Base-by-base conservation (phyloP, 208 protist genomes). In the Acanthamoeba castellanii region DNA sequence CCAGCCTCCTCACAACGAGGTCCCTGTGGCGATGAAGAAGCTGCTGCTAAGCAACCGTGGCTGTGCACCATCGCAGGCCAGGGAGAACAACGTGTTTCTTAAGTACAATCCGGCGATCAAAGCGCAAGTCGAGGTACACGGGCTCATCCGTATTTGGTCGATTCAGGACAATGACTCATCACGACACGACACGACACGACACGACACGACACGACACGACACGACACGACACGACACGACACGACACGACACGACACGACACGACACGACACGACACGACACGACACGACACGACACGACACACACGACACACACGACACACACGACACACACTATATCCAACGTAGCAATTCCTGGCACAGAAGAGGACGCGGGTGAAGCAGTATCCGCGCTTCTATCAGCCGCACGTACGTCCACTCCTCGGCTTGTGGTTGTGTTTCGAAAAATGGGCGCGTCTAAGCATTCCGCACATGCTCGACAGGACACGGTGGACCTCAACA, bases 331-430 rank as follows among this genome's bases (percentile, higher is more conserved):
- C 16, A 2, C 5, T 82, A n/a, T 20, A 16, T 68, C 25, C 27
- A n/a, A n/a, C 5, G 47, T 47, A 87, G 78, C 42, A 87, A 32
- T 61, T 55, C n/a, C 30, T 87, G 27, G 42, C 42, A 9, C 42
- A 42, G 52, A 87, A 87, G 78, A 27, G 78, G 30, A 87, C 13
- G 5, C 78, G 78, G 7, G 78, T 61, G 27, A 87, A 87, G 50
- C 42, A 64, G 47, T 87, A 87, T 64, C 78, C 78, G 30, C 78
- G 78, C 22, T 87, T 87, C 78, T 87, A 87, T 25, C 78, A 87
- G 22, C n/a, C 78, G 34, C 78, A 87, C 20, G 78, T 87, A 22
- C 78, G 47, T 55, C 50, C 50, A 18, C 50, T 55, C 14, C 14
- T 18, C 50, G 13, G 7, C 50, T 55, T 55, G 14, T 55, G 1